Evolutionary conservation across 768 basidiomycete species (phyloP).

Genomic region (Mycena rebaudengoi): DNA sequence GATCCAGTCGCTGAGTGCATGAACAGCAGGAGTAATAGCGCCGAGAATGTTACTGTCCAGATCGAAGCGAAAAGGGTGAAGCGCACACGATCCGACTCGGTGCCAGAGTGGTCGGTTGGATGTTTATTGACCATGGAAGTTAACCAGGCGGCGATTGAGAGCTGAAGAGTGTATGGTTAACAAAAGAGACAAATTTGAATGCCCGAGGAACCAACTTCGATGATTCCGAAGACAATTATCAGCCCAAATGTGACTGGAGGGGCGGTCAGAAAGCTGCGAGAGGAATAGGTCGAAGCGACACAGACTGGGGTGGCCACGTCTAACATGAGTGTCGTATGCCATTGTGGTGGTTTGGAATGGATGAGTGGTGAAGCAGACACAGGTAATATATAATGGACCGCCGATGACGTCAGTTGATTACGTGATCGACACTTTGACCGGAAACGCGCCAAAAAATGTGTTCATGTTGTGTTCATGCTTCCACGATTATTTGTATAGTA

Average conservation of each 20-base stretch:
- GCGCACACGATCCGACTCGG: slow-evolving; percentile 68
- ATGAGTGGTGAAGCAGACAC: no score
- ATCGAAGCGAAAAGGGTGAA: slow-evolving; percentile 74
- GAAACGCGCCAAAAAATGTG: no score
- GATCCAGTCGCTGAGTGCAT: slow-evolving; percentile 56
- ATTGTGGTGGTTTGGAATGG: slow-evolving; percentile 11
- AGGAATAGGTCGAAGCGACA: not conserved
- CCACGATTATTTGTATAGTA: no score
- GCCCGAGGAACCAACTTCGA: slow-evolving; percentile 57
- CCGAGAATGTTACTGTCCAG: slow-evolving; percentile 72
- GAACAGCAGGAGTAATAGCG: slow-evolving; percentile 64
- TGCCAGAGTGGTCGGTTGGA: slow-evolving; percentile 58
- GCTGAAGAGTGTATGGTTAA: slow-evolving; percentile 45
- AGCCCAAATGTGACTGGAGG: slow-evolving; percentile 60
- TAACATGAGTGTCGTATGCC: slow-evolving; percentile 50
- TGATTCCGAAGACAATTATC: slow-evolving; percentile 66
- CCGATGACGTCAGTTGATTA: no score
- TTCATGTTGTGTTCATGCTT: no score
- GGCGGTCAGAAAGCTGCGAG: slow-evolving; percentile 12
- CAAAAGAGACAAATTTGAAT: not conserved
- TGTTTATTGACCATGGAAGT: slow-evolving; percentile 65
- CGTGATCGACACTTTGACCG: no score
- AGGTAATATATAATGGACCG: no score
- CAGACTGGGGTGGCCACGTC: slow-evolving; percentile 67
- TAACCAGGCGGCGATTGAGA: slow-evolving; percentile 80